phyloP scores from a whole-genome alignment of 192 early-diverging fungal species.

The Gonapodya prolifera region DNA sequence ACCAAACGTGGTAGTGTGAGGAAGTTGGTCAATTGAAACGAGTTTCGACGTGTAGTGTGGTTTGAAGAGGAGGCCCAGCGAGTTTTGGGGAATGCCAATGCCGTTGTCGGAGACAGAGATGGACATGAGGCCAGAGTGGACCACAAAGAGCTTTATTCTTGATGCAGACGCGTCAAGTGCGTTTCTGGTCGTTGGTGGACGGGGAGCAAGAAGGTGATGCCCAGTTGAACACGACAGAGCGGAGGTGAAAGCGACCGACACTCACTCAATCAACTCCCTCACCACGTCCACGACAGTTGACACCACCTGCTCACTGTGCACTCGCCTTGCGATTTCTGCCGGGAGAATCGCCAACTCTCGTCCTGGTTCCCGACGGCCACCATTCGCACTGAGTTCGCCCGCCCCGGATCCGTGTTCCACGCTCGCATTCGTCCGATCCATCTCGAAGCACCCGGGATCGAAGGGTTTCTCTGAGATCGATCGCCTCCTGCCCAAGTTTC shows the following conservation, averaged over 20 bases:
- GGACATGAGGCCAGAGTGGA: not conserved
- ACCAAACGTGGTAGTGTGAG: not conserved
- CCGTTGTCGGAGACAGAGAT: not conserved
- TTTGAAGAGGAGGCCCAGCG: not conserved
- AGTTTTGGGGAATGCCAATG: not conserved
- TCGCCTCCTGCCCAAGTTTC: too few species aligned
- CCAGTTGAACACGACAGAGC: not conserved
- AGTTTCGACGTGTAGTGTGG: not conserved
- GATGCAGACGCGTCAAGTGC: not conserved
- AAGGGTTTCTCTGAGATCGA: too few species aligned
- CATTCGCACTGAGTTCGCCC: too few species aligned
- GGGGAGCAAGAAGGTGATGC: not conserved
- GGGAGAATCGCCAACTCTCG: too few species aligned
- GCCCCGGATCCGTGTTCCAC: too few species aligned
- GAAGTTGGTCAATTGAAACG: not conserved
- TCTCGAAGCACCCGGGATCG: too few species aligned
- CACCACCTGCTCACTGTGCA: not conserved
- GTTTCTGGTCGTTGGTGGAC: not conserved
- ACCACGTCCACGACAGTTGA: not conserved
- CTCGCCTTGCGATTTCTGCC: not conserved
- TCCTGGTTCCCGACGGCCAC: too few species aligned
- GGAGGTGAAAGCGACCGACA: not conserved
- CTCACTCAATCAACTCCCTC: not conserved
- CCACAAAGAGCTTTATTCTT: not conserved
- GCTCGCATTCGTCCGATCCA: too few species aligned